These are phyloP conservation scores for Umbilicaria muhlenbergii DNA, from an alignment of 495 filamentous ascomycete species.

Conservation along the genomic window DNA sequence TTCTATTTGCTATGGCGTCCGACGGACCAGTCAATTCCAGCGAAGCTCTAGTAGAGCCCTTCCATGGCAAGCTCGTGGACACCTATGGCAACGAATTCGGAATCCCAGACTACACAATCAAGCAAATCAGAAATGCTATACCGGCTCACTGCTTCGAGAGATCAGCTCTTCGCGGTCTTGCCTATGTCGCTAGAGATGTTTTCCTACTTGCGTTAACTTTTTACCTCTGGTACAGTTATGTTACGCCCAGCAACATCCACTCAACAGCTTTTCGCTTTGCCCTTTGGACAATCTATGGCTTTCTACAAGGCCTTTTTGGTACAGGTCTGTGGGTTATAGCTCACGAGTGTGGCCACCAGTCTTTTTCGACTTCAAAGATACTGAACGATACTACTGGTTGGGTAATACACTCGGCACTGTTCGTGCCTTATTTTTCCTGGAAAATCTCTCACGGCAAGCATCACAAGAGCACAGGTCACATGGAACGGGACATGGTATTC, in stretches of 20 bases:
- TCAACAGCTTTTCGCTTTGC: constrained; percentile 8
- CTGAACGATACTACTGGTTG: constrained; percentile 55
- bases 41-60: no score
- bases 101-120: no score
- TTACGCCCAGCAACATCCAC: not conserved
- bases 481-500: constrained; percentile 43
- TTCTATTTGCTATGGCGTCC: no score
- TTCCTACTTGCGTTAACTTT: no score
- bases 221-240: no score
- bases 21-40: no score
- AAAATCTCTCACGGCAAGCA: constrained; percentile 60
- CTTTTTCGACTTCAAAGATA: constrained; percentile 44
- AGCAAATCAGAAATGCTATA: constrained; percentile 68
- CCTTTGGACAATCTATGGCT: constrained; percentile 55
- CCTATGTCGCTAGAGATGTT: constrained; percentile 58
- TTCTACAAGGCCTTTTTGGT: constrained; percentile 60
- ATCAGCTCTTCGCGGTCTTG: constrained; percentile 42
- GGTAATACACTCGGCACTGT: constrained; percentile 45
- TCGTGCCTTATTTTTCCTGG: constrained; percentile 65
- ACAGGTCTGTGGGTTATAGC: constrained; percentile 77
- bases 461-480: constrained; percentile 47
- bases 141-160: constrained; percentile 70
- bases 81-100: no score
- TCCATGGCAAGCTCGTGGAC: no score
- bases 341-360: constrained; percentile 74